Evolutionary conservation across 371 early-diverging fungal species (phyloP), one percentile per base, ranked within the genome.

Genomic region (Mucor irregularis): DNA sequence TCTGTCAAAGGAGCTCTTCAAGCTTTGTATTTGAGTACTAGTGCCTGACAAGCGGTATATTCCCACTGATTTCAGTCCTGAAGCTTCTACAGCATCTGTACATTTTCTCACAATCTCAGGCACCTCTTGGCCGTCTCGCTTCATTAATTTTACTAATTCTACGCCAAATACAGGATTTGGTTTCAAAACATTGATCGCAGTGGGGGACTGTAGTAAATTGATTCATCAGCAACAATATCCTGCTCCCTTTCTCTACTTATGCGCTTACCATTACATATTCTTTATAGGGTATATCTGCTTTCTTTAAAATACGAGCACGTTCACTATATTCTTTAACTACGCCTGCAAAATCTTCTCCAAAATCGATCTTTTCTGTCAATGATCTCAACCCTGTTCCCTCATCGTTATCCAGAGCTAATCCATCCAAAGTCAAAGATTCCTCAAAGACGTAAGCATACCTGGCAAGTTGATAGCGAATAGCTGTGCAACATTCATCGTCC

Each of bases 11-110:
- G 82, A 66, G 38, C 73, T 71, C 25, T 87, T 78, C 29, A 94
- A 68, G 56, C 76, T 76, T 57, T 84, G 85, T 11, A 95, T 85
- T 37, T 82, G 80, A 11, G 85, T 76, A 22, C 64, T 80, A 24
- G 87, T 79, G 1, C 94, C 95, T 7, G 93, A 91, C 4, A 90
- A 63, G 7, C 97, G 87, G 62, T 96, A 96, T 2, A 96, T 69
- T 1, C 97, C 96, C 26, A 82, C 83, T 5, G 72, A 73, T 16
- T 82, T 68, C 49, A 90, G 56, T 1, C 90, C 85, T 37, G 66
- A 68, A 9, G 58, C 59, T 68, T 96, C 97, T 16, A 96, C 84
- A 5, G 85, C 85, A 30, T 87, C 79, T 5, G 89, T 82, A 54
- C 91, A 92, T 54, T 89, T 88, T 22, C 65, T 66, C 1, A 96